Evolutionary conservation across 2,329 filamentous ascomycete genomes (phyloP), one percentile per base, ranked within the genome.

Genomic region (Monilinia polystroma): DNA sequence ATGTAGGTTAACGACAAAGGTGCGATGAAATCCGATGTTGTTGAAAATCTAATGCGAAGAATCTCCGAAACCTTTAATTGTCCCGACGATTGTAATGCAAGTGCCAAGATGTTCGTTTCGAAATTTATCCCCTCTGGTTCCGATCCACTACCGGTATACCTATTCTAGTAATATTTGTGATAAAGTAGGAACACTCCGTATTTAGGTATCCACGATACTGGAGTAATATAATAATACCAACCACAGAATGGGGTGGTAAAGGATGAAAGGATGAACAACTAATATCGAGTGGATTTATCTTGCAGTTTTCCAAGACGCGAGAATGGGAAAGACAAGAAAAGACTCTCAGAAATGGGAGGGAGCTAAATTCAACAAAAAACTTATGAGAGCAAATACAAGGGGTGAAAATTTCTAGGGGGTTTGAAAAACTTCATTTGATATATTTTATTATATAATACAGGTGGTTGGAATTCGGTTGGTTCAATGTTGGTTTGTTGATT

Each of bases 81-180:
- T 18, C 4, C 29, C 29, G 10, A 26, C 23, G 32, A 26, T 51
- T 38, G 20, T 18, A 18, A 43, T 43, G 55, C 29, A 49, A 23
- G 26, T 35, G 32, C 32, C 32, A 35, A 35, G 32, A 35, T 16
- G 41, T 56, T 18, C 12, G 4, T 7, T 35, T 35, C 32, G 32
- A 35, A 35, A 35, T 6, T 35, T 35, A 43, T 23, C 43, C 43
- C 57, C 57, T 49, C 57, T 49, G 6, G 20, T 59, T 62, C n/a
- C 51, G 58, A 51, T 62, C 58, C 45, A 62, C 58, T 26, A 51
- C 58, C 45, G 58, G 58, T 10, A 38, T 62, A 23, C 58, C 58
- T 62, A 51, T 26, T 62, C 3, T 26, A 51, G 58, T 51, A 38
- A 62, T 38, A 38, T 14, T 51, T 29, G 58, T 38, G 45, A 51